Conservation (phyloP, 2,329 filamentous ascomycete genomes). For the Bipolaris gigantea region DNA sequence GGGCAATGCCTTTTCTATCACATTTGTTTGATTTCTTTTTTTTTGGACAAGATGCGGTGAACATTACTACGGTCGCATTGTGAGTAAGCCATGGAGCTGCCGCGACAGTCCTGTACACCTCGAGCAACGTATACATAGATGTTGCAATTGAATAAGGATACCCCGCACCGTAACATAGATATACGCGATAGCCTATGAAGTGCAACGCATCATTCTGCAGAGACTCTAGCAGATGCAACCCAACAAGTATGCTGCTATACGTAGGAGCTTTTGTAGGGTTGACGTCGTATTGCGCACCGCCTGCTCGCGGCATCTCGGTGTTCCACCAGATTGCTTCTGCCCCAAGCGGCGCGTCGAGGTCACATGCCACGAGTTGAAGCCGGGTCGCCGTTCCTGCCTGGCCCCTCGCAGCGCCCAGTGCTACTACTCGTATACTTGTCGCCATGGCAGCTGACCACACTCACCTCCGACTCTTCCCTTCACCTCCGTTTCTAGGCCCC, state of each 20-base stretch:
- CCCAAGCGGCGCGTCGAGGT: conserved; percentile 15
- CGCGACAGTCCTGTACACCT: conserved; percentile 9
- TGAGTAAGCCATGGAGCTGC: conserved; percentile 4
- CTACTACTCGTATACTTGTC: conserved; percentile 30
- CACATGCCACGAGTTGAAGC: conserved; percentile 28
- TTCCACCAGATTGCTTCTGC: conserved; percentile 17
- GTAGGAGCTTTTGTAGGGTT: not conserved
- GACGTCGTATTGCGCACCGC: not conserved
- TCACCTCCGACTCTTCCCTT: conserved; percentile 34
- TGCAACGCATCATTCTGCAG: not conserved
- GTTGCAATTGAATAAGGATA: conserved; percentile 6
- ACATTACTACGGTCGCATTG: conserved; percentile 15
- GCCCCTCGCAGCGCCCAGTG: conserved; percentile 13
- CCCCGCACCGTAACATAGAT: not conserved
- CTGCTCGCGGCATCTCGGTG: conserved; percentile 19
- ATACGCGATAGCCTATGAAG: not conserved
- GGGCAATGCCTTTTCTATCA: conserved; percentile 10
- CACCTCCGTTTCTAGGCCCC: conserved; percentile 28
- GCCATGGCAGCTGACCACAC: conserved; percentile 35
- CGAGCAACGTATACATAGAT: conserved; percentile 3
- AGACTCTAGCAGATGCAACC: no score
- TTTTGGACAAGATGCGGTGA: conserved; percentile 20
- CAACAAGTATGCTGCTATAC: no score
- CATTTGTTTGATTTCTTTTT: conserved; percentile 21
- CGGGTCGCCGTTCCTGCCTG: conserved; percentile 27